These are phyloP conservation scores for Odontarrhena argentea DNA, from an alignment of 345 rosid genomes.

Conservation along the genomic window DNA sequence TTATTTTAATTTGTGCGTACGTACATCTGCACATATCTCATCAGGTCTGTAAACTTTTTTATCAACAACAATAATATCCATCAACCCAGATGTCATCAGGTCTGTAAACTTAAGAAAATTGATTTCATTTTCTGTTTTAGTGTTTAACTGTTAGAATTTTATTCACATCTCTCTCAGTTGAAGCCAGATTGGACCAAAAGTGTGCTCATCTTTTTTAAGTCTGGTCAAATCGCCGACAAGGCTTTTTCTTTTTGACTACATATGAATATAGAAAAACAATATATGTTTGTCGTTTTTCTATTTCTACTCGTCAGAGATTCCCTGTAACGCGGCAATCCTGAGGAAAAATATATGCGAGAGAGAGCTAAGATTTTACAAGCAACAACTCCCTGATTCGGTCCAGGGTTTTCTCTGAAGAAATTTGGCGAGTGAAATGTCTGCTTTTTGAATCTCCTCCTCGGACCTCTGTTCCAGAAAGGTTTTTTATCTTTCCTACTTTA, in stretches of 20 bases:
- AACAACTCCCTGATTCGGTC: slow-evolving; percentile 23
- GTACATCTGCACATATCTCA: slow-evolving; percentile 15
- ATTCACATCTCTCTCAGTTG: too few relatives aligned
- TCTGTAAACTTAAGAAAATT: slow-evolving; percentile 24
- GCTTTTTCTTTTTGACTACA: slow-evolving; percentile 21
- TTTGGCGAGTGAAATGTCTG: neutral
- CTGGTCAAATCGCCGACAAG: slow-evolving; percentile 39
- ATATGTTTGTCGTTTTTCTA: slow-evolving; percentile 11
- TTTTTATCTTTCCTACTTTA: neutral
- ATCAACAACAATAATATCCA: too few relatives aligned
- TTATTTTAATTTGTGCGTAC: slow-evolving; percentile 8
- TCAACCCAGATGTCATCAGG: too few relatives aligned
- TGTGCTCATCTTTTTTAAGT: slow-evolving; percentile 4
- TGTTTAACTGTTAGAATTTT: too few relatives aligned
- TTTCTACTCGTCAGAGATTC: slow-evolving; percentile 34
- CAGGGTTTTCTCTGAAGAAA: neutral
- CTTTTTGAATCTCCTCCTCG: slow-evolving; percentile 1
- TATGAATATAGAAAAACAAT: slow-evolving; percentile 11
- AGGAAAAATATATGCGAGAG: slow-evolving; percentile 17
- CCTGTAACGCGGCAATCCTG: slow-evolving; percentile 42
- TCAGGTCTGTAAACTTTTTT: slow-evolving; percentile 31
- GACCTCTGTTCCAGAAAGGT: too few relatives aligned
- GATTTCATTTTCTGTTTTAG: neutral
- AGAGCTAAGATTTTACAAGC: slow-evolving; percentile 9
- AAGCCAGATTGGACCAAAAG: slow-evolving; percentile 33